Percentiles rank a stretch among this genome's conserved stretches.
Conservation (phyloP, 108 stramenopile species). For the Cylindrotheca closterium region DNA sequence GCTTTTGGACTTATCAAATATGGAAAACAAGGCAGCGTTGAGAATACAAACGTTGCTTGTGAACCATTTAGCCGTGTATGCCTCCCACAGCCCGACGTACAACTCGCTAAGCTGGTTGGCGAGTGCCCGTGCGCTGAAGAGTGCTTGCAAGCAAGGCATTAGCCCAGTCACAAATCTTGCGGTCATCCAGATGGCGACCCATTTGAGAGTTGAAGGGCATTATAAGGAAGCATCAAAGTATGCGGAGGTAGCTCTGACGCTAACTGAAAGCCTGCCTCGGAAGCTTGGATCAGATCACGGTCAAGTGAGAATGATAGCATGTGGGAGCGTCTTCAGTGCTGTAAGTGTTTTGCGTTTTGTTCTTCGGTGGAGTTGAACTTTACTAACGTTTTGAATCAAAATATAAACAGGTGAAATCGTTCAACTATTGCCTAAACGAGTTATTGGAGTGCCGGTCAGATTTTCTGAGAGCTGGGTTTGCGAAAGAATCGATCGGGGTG, state of each 20-base stretch:
- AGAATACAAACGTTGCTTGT: conserved; percentile 9
- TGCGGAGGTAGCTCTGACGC: conserved; percentile 8
- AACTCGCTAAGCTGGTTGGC: neutral
- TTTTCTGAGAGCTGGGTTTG: conserved; percentile 17
- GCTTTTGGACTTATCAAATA: conserved; percentile 7
- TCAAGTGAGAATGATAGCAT: neutral
- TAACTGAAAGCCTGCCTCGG: conserved; percentile 11
- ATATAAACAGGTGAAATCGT: no score
- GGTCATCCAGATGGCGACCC: neutral
- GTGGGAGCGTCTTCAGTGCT: conserved; percentile 2
- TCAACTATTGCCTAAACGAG: conserved; percentile 28
- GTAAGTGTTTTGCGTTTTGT: no score
- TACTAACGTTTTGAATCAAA: no score
- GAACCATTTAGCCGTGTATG: neutral
- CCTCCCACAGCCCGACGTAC: neutral
- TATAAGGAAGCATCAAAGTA: conserved; percentile 11
- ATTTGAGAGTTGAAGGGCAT: conserved; percentile 3
- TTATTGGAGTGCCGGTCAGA: conserved; percentile 21
- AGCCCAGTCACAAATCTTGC: conserved; percentile 13
- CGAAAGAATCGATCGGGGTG: conserved; percentile 10
- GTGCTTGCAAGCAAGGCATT: conserved; percentile 14
- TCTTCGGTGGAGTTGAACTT: no score
- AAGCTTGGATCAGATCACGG: conserved; percentile 12
- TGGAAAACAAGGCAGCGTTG: conserved; percentile 12
- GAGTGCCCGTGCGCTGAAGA: conserved; percentile 4